Percentiles rank a stretch among this genome's conserved stretches.
Conservation (phyloP, 129 eudicot genomes). For the Kitagawia praeruptora region DNA sequence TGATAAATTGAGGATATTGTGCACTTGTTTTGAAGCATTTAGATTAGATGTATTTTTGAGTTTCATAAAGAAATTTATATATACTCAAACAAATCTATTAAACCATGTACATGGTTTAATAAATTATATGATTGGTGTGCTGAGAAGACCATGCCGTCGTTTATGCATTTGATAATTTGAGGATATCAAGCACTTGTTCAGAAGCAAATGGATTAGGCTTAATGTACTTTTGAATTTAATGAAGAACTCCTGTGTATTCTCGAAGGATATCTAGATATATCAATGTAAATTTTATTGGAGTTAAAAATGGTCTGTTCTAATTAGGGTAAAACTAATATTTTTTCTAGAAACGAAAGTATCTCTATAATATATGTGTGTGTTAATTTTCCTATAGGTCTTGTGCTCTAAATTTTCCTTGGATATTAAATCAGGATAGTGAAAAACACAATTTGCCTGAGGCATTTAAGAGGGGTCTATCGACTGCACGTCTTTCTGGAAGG, state of each 20-base stretch:
- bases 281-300: neutral
- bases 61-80: neutral
- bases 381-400: neutral
- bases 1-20: neutral
- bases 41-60: neutral
- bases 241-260: neutral
- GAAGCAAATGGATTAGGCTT: neutral
- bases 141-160: neutral
- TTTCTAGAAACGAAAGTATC: neutral
- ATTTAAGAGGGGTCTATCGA: constrained; percentile 69
- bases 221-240: neutral
- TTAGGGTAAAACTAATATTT: neutral
- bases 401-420: constrained; percentile 1
- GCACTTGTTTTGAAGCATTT: neutral
- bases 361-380: no score
- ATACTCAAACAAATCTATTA: no score
- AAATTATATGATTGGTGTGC: neutral
- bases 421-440: constrained; percentile 31
- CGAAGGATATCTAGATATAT: neutral
- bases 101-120: neutral
- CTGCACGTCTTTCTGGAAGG: constrained; percentile 83
- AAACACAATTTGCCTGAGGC: constrained; percentile 53
- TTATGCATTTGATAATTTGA: neutral
- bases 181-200: neutral
- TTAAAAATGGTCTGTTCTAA: neutral